Percentiles rank a stretch among this genome's conserved stretches.
Conservation (phyloP, 163 green algal species). For the Scenedesmus sp. region DNA sequence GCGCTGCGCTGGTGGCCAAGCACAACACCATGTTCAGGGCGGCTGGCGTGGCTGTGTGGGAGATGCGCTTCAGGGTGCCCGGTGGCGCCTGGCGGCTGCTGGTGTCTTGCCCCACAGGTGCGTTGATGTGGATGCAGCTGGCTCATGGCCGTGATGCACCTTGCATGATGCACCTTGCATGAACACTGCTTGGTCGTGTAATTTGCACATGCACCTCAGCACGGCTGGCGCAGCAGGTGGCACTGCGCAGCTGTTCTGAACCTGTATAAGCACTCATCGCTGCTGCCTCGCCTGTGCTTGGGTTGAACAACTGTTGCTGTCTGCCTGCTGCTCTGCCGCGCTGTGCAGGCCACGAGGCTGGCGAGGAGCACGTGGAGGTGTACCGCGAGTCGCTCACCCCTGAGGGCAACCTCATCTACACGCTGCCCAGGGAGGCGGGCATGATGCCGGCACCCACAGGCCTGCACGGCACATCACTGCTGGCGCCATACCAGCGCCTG, state of each 20-base stretch:
- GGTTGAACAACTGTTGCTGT: background rate
- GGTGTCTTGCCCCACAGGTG: conserved; percentile 85
- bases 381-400: conserved; percentile 79
- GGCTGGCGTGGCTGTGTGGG: conserved; percentile 85
- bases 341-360: conserved; percentile 84
- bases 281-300: background rate
- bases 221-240: background rate
- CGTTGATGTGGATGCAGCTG: background rate
- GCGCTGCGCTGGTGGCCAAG: conserved; percentile 66
- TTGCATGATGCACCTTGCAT: too few relatives aligned
- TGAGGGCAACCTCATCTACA: conserved; percentile 35
- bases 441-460: background rate
- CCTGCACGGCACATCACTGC: conserved; percentile 67
- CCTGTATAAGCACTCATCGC: background rate
- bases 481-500: conserved; percentile 69
- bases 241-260: background rate
- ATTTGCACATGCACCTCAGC: background rate
- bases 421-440: conserved; percentile 12
- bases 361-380: conserved; percentile 90
- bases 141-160: too few relatives aligned
- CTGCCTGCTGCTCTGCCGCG: background rate
- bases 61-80: conserved; percentile 79
- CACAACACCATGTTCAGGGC: conserved; percentile 62
- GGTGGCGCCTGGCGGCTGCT: conserved; percentile 83
- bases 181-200: too few relatives aligned